phyloP scores from a whole-genome alignment of 768 basidiomycete genomes.

The Royoungia palumana region DNA sequence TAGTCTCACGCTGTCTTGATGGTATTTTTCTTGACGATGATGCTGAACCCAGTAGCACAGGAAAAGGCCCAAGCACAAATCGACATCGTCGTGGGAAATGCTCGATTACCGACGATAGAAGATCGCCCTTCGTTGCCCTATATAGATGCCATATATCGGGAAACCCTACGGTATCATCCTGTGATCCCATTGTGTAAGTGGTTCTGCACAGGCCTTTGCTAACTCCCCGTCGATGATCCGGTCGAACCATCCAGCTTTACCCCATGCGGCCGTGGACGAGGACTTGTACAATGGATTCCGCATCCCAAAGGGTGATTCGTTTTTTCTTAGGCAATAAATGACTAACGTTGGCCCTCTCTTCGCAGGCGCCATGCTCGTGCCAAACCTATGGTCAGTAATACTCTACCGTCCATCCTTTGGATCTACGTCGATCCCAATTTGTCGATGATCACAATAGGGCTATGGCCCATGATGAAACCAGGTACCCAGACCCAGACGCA shows the following conservation, averaged over 20 bases:
- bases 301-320: constrained; percentile 40
- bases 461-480: constrained; percentile 12
- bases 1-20: constrained; percentile 1
- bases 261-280: constrained; percentile 34
- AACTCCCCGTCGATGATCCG: not conserved
- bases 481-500: constrained; percentile 33
- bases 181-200: constrained; percentile 6
- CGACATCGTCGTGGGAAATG: constrained; percentile 1
- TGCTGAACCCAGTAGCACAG: constrained; percentile 3
- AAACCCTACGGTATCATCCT: constrained; percentile 2
- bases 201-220: too few species aligned
- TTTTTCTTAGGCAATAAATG: too few species aligned
- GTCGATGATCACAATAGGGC: too few species aligned
- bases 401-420: not conserved
- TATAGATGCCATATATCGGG: constrained; percentile 8
- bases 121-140: constrained; percentile 7
- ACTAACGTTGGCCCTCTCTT: not conserved
- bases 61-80: constrained; percentile 7
- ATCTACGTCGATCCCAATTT: not conserved
- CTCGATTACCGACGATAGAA: constrained; percentile 2
- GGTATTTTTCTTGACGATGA: constrained; percentile 12
- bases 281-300: constrained; percentile 42
- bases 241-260: constrained; percentile 12
- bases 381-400: constrained; percentile 8
- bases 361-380: constrained; percentile 5